Evolutionary conservation across 768 basidiomycete genomes (phyloP), one percentile per base, ranked within the genome.

Genomic region (Piloderma croceum): DNA sequence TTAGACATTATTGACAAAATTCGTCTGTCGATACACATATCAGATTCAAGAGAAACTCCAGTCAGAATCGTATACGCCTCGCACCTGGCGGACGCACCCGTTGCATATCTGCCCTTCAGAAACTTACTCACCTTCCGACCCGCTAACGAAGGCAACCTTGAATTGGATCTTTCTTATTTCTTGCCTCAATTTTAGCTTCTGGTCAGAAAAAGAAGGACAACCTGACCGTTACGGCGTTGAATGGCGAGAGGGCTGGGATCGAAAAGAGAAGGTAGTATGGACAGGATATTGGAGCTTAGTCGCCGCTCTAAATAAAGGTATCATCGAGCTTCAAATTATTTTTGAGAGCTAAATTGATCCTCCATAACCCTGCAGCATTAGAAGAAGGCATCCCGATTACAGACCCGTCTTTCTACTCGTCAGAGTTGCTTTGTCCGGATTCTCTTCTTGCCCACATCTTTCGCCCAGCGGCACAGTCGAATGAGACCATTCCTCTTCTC

Each of bases 81-180:
- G 81, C 31, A 81, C 85, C 32, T 92, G 90, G 90, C 77, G 83
- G 24, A 80, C 77, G 1, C 82, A 87, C 44, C 73, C 73, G 0
- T 65, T 91, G 27, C 90, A 92, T 53, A 69, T 90, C 25, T 73
- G 75, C 50, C 84, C 90, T 6, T 65, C 75, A 0, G 80, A 84
- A 47, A 77, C 79, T 0, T 79, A 79, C 60, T 62, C 71, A 44
- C 56, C 73, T 7, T 51, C 62, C 10, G 61, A 81, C 39, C 73
- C 79, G 6, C 60, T 68, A 43, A 84, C 78, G 27, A 74, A 66
- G 54, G 61, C 67, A 31, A 74, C 72, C 34, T 65, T 92, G 21
- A 68, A 91, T 62, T 93, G 90, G 90, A 82, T 93, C 43, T 92
- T 93, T 61, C 74, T 88, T 45, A 81, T 93, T 31, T 90, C 84